Conservation (phyloP, 2,329 filamentous ascomycete genomes). For the Lanzia echinophila region DNA sequence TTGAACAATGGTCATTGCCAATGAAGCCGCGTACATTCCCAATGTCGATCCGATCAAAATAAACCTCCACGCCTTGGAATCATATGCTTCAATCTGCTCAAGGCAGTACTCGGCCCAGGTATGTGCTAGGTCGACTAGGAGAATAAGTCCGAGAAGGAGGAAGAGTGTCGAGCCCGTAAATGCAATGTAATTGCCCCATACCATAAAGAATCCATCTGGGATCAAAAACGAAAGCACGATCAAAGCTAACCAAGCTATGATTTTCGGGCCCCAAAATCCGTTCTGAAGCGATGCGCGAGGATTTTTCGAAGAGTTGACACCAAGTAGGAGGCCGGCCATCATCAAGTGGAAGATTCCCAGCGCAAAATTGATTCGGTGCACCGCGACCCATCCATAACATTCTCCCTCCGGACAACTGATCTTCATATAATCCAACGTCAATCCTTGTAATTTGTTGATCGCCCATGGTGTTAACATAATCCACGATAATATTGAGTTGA, state of each 20-base stretch:
- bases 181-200: slow-evolving; percentile 93
- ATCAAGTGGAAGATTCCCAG: slow-evolving; percentile 90
- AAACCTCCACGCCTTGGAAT: slow-evolving; percentile 77
- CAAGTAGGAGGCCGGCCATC: slow-evolving; percentile 76
- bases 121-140: slow-evolving; percentile 91
- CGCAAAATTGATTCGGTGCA: slow-evolving; percentile 96
- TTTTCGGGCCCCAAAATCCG: slow-evolving; percentile 97
- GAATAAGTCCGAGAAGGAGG: slow-evolving; percentile 82
- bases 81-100: slow-evolving; percentile 82
- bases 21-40: slow-evolving; percentile 83
- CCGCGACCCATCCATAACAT: slow-evolving; percentile 92
- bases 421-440: slow-evolving; percentile 92
- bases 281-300: slow-evolving; percentile 86
- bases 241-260: slow-evolving; percentile 80
- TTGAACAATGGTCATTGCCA: slow-evolving; percentile 94
- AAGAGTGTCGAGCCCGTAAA: slow-evolving; percentile 87
- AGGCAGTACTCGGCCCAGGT: slow-evolving; percentile 97
- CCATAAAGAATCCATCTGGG: slow-evolving; percentile 86
- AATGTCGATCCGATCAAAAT: slow-evolving; percentile 88
- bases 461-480: slow-evolving; percentile 99
- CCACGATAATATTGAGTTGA: slow-evolving; percentile 97
- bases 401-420: slow-evolving; percentile 86
- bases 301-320: slow-evolving; percentile 80
- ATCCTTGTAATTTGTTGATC: slow-evolving; percentile 85
- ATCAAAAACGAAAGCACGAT: slow-evolving; percentile 93